These are phyloP conservation scores for Cryptococcus amylolentus DNA, from an alignment of 1,284 basidiomycete species.

Conservation along the genomic window DNA sequence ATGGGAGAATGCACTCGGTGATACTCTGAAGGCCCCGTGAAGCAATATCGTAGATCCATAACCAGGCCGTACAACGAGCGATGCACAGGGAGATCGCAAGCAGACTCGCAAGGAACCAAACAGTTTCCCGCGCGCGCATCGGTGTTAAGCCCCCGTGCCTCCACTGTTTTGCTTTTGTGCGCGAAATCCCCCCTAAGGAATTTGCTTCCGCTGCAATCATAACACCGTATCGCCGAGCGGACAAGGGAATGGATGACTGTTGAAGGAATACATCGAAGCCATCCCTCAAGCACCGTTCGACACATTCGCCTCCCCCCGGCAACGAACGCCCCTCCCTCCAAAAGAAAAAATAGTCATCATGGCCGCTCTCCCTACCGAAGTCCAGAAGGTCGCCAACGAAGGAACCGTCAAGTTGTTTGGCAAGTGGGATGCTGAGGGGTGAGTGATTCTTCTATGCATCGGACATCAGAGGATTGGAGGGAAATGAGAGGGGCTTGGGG, in stretches of 20 bases:
- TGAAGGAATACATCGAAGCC: not conserved
- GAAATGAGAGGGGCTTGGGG: not conserved
- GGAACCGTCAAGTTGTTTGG: conserved; percentile 82
- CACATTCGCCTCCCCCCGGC: not conserved
- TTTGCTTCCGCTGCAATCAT: not conserved
- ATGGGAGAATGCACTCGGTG: no score
- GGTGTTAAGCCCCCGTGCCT: no score
- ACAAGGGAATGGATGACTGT: not conserved
- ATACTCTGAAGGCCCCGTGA: no score
- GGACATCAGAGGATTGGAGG: not conserved
- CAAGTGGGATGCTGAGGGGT: conserved; percentile 96
- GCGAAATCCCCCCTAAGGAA: no score
- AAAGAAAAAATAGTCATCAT: conserved; percentile 28
- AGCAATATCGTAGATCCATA: no score
- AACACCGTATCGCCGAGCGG: not conserved
- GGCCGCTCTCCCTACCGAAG: conserved; percentile 67
- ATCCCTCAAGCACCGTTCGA: conserved; percentile 9
- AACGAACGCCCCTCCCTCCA: conserved; percentile 3
- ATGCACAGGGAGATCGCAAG: no score
- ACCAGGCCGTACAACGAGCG: no score
- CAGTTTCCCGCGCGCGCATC: no score
- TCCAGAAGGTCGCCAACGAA: conserved; percentile 75
- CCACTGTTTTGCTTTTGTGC: no score
- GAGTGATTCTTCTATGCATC: conserved; percentile 51
- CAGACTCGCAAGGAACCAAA: no score